Conservation (phyloP, 345 rosid genomes). For the Trapa incisa region DNA sequence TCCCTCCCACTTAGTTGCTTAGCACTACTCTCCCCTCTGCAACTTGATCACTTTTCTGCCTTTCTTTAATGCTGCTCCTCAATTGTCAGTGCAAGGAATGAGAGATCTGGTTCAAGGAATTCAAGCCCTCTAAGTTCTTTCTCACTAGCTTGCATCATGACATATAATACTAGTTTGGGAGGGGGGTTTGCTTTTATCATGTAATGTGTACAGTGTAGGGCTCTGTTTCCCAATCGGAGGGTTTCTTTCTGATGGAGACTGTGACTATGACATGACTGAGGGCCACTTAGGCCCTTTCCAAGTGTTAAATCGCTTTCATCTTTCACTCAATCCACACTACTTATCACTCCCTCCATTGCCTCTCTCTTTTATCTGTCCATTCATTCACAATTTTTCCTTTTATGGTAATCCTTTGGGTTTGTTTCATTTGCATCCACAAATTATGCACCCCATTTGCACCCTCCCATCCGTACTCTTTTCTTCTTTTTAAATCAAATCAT, state of each 20-base stretch:
- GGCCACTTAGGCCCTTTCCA: slow-evolving; percentile 4
- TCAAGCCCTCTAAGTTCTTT: no score
- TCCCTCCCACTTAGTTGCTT: no score
- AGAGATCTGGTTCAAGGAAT: no score
- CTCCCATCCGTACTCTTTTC: background rate
- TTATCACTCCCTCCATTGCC: slow-evolving; percentile 4
- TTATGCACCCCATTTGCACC: slow-evolving; percentile 2
- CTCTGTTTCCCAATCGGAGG: background rate
- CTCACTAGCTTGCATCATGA: no score
- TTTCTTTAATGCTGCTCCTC: no score
- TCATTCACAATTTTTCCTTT: slow-evolving; percentile 14
- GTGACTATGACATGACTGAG: slow-evolving; percentile 12
- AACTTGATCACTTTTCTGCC: no score
- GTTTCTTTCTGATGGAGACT: background rate
- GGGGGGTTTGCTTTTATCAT: no score
- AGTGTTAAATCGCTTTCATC: slow-evolving; percentile 21
- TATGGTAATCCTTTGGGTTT: slow-evolving; percentile 8
- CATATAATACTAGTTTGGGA: no score
- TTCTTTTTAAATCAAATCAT: no score
- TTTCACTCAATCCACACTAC: slow-evolving; percentile 6
- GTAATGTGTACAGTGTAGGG: background rate
- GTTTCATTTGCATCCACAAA: slow-evolving; percentile 4
- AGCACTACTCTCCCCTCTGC: no score
- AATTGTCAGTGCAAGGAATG: no score
- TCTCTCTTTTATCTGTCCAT: slow-evolving; percentile 2